Percentiles rank a stretch among this genome's conserved stretches.
These are phyloP conservation scores for Polychaeton citri DNA, from an alignment of 2,329 filamentous ascomycete genomes.

Conservation along the genomic window DNA sequence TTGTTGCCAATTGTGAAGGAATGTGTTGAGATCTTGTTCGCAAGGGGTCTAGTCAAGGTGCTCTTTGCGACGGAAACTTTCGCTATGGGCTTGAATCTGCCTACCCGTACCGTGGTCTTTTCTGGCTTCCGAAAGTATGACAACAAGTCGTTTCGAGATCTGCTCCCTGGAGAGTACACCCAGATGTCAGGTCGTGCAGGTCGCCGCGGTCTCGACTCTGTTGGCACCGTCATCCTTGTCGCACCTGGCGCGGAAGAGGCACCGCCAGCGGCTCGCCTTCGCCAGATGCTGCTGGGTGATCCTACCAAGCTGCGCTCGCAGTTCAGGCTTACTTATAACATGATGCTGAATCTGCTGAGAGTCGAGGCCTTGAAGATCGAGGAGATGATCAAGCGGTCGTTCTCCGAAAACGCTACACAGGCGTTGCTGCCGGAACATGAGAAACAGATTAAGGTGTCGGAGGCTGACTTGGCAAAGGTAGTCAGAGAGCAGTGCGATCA, in stretches of 20 bases:
- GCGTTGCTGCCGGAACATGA: slow-evolving; percentile 89
- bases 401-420: slow-evolving; percentile 95
- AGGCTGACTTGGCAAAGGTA: slow-evolving; percentile 81
- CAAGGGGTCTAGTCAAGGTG: slow-evolving; percentile 87
- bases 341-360: slow-evolving; percentile 90
- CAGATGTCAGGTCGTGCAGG: slow-evolving; percentile 97
- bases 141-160: slow-evolving; percentile 77
- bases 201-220: slow-evolving; percentile 78
- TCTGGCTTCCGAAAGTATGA: slow-evolving; percentile 96
- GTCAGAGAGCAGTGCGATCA: slow-evolving; percentile 71
- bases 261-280: slow-evolving; percentile 67
- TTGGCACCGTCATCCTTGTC: slow-evolving; percentile 90
- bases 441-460: slow-evolving; percentile 81
- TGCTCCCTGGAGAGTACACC: slow-evolving; percentile 91
- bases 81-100: slow-evolving; percentile 93
- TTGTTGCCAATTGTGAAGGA: slow-evolving; percentile 95
- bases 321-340: slow-evolving; percentile 96
- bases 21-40: slow-evolving; percentile 91
- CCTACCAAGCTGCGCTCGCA: slow-evolving; percentile 92
- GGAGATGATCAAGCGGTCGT: slow-evolving; percentile 99
- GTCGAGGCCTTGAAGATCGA: slow-evolving; percentile 97
- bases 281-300: slow-evolving; percentile 91
- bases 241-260: slow-evolving; percentile 70
- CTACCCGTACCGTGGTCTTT: slow-evolving; percentile 92
- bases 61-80: slow-evolving; percentile 97